Evolutionary conservation across 768 basidiomycete species (phyloP).

Genomic region (Lentinula guzmanii): DNA sequence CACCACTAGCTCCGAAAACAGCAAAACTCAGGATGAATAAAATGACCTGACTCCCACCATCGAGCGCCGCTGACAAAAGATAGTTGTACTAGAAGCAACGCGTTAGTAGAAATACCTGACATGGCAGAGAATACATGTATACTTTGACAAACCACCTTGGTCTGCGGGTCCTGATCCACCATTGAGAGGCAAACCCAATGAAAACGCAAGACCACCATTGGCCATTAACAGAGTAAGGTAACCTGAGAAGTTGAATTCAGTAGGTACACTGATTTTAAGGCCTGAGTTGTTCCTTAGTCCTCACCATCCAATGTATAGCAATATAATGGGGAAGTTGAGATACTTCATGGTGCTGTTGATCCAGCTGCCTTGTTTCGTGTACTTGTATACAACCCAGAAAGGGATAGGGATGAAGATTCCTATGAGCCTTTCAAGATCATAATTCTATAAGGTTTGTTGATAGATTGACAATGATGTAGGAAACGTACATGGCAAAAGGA

Average conservation of each 20-base stretch:
- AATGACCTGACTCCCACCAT: constrained; percentile 43
- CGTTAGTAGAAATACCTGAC: not conserved
- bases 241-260: constrained; percentile 11
- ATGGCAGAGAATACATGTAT: not conserved
- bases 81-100: constrained; percentile 30
- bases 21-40: constrained; percentile 39
- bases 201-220: constrained; percentile 50
- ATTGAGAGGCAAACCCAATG: constrained; percentile 43
- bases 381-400: constrained; percentile 39
- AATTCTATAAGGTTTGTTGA: not conserved
- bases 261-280: not conserved
- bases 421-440: constrained; percentile 23
- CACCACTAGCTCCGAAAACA: constrained; percentile 33
- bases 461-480: not conserved
- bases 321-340: constrained; percentile 40
- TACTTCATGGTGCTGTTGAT: constrained; percentile 31
- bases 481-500: constrained; percentile 38
- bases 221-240: constrained; percentile 49
- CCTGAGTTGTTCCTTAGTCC: not conserved
- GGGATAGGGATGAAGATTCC: constrained; percentile 44
- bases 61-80: constrained; percentile 41
- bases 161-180: constrained; percentile 37
- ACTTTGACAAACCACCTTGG: constrained; percentile 45
- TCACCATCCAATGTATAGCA: constrained; percentile 30
- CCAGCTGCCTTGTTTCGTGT: constrained; percentile 24